Conservation (phyloP, 805 yeast genomes). For the Cyberlindnera nakhonratchasimensis region DNA sequence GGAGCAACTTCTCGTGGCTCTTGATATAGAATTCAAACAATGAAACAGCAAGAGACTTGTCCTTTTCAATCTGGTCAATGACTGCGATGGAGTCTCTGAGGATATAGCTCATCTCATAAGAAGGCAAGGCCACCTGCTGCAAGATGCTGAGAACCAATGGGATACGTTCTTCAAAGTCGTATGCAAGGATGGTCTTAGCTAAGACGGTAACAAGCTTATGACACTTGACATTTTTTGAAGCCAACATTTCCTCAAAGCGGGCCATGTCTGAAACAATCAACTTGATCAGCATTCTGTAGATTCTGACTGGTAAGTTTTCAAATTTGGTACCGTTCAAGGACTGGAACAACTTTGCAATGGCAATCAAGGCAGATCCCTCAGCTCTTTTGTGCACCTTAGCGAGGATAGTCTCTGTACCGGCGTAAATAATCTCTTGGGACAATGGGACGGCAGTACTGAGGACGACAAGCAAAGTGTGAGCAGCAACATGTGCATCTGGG, state of each 20-base stretch:
- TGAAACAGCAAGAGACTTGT: slow-evolving; percentile 36
- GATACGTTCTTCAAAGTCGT: slow-evolving; percentile 36
- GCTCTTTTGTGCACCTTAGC: slow-evolving; percentile 39
- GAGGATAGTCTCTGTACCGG: slow-evolving; percentile 58
- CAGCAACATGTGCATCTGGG: slow-evolving; percentile 72
- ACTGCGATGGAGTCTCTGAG: slow-evolving; percentile 38
- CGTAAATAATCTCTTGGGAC: slow-evolving; percentile 49
- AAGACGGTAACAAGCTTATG: slow-evolving; percentile 44
- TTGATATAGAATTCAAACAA: slow-evolving; percentile 38
- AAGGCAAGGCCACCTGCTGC: slow-evolving; percentile 32
- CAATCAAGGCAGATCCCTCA: slow-evolving; percentile 42
- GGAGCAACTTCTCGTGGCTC: slow-evolving; percentile 36
- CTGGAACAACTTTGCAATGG: slow-evolving; percentile 48
- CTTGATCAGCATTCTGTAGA: slow-evolving; percentile 32
- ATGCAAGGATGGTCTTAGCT: slow-evolving; percentile 41
- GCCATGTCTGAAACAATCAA: slow-evolving; percentile 27
- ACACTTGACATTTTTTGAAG: slow-evolving; percentile 29
- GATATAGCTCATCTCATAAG: slow-evolving; percentile 35
- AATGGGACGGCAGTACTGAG: slow-evolving; percentile 70
- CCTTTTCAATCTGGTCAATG: slow-evolving; percentile 33
- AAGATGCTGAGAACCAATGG: slow-evolving; percentile 35
- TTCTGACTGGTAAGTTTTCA: slow-evolving; percentile 38
- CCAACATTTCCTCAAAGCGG: slow-evolving; percentile 27
- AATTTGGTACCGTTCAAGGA: slow-evolving; percentile 40
- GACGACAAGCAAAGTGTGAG: slow-evolving; percentile 79